phyloP scores from a whole-genome alignment of 768 basidiomycete genomes.

The Exsudoporus frostii region DNA sequence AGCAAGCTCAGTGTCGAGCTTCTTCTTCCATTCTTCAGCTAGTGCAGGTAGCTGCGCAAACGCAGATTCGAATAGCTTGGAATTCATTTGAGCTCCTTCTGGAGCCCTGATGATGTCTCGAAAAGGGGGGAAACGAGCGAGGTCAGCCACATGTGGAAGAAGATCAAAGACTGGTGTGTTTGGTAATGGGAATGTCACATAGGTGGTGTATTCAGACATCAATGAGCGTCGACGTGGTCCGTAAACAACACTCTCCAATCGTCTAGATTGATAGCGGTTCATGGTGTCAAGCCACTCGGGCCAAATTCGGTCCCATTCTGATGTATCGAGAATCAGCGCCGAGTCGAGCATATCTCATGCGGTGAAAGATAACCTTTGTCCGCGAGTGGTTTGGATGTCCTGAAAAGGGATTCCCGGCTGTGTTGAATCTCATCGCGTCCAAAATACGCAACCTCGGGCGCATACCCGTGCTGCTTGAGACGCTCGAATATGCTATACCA shows the following conservation, averaged over 20 bases:
- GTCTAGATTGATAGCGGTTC: neutral
- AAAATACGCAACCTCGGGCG: neutral
- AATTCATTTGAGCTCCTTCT: neutral
- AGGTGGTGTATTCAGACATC: neutral
- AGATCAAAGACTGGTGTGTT: neutral
- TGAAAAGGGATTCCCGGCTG: neutral
- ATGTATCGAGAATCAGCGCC: neutral
- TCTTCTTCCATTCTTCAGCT: neutral
- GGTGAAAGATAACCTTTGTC: constrained; percentile 3
- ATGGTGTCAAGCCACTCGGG: neutral
- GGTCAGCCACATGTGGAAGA: constrained; percentile 9
- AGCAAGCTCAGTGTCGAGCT: neutral
- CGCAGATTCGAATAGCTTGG: neutral
- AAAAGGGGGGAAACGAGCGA: constrained; percentile 6
- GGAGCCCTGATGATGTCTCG: constrained; percentile 5
- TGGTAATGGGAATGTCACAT: neutral
- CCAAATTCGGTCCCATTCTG: constrained; percentile 14
- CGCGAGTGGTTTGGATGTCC: neutral
- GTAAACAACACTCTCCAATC: neutral
- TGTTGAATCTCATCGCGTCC: neutral
- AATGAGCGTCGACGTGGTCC: constrained; percentile 1
- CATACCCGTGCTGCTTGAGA: constrained; percentile 6
- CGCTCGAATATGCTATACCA: constrained; percentile 6
- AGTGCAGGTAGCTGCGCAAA: neutral
- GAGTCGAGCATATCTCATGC: neutral